Conservation (phyloP, 2,329 filamentous ascomycete genomes). For the Thelonectria discophora region DNA sequence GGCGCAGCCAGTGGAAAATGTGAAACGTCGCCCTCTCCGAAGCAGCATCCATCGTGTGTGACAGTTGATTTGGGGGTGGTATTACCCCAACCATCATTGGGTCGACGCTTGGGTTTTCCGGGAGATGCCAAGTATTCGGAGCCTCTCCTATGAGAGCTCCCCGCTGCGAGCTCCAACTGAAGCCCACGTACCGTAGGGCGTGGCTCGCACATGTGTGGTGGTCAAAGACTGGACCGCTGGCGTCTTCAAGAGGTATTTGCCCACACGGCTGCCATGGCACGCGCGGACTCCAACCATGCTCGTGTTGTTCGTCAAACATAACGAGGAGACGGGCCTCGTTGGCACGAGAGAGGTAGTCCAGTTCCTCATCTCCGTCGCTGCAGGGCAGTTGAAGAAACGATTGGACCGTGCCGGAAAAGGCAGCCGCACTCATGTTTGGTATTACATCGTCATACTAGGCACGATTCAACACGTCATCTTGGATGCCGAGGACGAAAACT, state of each 20-base stretch:
- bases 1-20: neutral
- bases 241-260: neutral
- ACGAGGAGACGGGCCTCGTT: conserved; percentile 7
- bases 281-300: neutral
- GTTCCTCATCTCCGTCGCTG: neutral
- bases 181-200: conserved; percentile 5
- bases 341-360: neutral
- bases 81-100: no score
- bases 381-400: conserved; percentile 4
- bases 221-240: neutral
- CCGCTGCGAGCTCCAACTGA: conserved; percentile 1
- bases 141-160: no score
- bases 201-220: neutral
- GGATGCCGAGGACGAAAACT: neutral
- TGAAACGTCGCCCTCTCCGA: neutral
- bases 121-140: no score
- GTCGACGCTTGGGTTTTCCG: no score
- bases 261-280: conserved; percentile 11
- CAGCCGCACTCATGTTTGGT: neutral
- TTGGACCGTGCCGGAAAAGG: conserved; percentile 1
- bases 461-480: no score
- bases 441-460: no score
- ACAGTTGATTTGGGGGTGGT: neutral
- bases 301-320: neutral
- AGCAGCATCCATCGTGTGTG: neutral